Percentiles rank a stretch among this genome's conserved stretches.
phyloP scores from a whole-genome alignment of 2,329 filamentous ascomycete genomes.

The Talaromyces rugulosus region DNA sequence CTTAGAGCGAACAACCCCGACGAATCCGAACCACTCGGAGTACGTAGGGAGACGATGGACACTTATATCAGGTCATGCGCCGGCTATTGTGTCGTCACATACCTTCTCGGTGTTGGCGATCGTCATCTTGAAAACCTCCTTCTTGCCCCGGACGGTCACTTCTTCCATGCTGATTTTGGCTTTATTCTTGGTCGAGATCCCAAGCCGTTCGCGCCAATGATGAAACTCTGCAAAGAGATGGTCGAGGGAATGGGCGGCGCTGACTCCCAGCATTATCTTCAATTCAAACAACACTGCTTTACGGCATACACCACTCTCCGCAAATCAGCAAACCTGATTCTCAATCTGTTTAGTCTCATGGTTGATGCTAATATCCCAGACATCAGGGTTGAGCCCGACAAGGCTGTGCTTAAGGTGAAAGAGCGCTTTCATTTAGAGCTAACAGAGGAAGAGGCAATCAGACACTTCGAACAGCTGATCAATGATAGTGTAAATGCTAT shows the following conservation, averaged over 20 bases:
- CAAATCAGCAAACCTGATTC: conserved; percentile 83
- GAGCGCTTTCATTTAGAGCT: conserved; percentile 91
- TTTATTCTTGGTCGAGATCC: conserved; percentile 96
- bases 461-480: conserved; percentile 83
- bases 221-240: conserved; percentile 98
- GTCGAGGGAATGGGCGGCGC: conserved; percentile 95
- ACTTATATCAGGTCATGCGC: conserved; percentile 95
- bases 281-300: conserved; percentile 95
- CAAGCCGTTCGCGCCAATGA: conserved; percentile 92
- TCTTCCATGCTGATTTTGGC: conserved; percentile 98
- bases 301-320: conserved; percentile 87
- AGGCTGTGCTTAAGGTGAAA: conserved; percentile 89
- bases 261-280: conserved; percentile 72
- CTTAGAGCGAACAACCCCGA: conserved; percentile 88
- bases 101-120: conserved; percentile 93
- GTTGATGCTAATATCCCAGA: conserved; percentile 96
- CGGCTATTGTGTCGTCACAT: conserved; percentile 97
- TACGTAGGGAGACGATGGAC: conserved; percentile 89
- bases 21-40: conserved; percentile 71
- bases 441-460: conserved; percentile 85
- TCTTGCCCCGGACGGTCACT: conserved; percentile 82
- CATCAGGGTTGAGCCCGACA: conserved; percentile 86
- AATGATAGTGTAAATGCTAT: conserved; percentile 86
- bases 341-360: conserved; percentile 96
- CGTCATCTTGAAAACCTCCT: conserved; percentile 94